Conservation (phyloP, 345 rosid species). For the Garcia nutans region DNA sequence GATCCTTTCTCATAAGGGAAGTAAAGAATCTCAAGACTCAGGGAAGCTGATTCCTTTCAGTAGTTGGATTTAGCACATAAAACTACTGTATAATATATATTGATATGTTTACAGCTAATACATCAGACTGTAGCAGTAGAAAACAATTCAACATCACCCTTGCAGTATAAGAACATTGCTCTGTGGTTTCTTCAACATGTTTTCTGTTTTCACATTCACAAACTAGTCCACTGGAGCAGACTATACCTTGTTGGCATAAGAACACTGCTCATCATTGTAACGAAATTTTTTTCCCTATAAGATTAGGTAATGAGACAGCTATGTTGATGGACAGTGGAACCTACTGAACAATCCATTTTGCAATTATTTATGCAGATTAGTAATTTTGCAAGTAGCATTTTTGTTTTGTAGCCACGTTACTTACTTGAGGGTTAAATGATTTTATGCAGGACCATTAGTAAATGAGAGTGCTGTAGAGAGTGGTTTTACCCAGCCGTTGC, state of each 20-base stretch:
- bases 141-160: neutral
- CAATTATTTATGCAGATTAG: neutral
- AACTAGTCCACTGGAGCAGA: neutral
- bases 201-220: neutral
- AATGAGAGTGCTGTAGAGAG: slow-evolving; percentile 7
- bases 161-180: too few relatives aligned
- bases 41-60: neutral
- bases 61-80: neutral
- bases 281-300: neutral
- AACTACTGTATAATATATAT: too few relatives aligned
- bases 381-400: neutral
- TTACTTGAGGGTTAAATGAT: neutral
- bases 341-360: neutral
- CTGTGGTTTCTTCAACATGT: neutral
- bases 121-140: neutral
- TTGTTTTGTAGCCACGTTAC: neutral
- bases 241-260: neutral
- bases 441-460: slow-evolving; percentile 7
- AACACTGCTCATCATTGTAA: neutral
- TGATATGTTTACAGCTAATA: too few relatives aligned
- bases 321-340: neutral
- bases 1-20: neutral
- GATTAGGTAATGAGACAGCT: neutral
- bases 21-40: neutral
- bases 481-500: slow-evolving; percentile 47